These are phyloP conservation scores for Trichosanthes truncata DNA, from an alignment of 306 rosid genomes.

Conservation along the genomic window DNA sequence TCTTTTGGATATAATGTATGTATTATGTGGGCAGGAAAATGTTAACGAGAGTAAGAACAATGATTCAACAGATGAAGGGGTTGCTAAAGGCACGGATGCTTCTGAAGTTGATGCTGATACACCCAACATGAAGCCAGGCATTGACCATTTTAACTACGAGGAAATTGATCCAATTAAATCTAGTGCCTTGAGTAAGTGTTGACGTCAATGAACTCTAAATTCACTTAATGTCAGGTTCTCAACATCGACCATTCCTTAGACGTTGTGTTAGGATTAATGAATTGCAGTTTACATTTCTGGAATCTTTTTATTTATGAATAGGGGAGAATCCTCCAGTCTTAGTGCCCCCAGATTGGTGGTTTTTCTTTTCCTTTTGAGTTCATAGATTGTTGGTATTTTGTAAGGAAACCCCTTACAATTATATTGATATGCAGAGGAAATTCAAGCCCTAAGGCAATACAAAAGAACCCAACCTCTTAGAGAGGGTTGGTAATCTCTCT, in stretches of 20 bases:
- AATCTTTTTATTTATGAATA: not conserved
- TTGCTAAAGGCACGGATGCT: conserved; percentile 19
- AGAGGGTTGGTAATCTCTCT: no score
- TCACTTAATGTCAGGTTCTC: not conserved
- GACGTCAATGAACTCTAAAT: not conserved
- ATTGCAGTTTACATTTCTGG: not conserved
- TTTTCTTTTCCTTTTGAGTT: not conserved
- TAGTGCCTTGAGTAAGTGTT: conserved; percentile 66
- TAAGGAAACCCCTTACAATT: no score
- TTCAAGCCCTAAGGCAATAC: no score
- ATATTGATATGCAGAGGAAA: no score
- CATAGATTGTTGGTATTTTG: no score
- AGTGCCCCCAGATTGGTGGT: not conserved
- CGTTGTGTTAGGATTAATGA: not conserved
- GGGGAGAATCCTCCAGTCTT: not conserved
- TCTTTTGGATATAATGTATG: conserved; percentile 8
- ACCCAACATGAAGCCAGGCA: conserved; percentile 36
- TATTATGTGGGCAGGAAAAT: conserved; percentile 39
- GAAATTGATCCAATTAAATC: conserved; percentile 72
- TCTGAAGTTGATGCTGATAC: conserved; percentile 16
- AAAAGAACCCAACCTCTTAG: no score
- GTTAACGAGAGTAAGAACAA: conserved; percentile 26
- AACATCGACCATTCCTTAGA: not conserved
- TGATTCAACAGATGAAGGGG: conserved; percentile 29
- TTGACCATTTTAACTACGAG: conserved; percentile 56